phyloP scores from a whole-genome alignment of 1,284 basidiomycete genomes.

The Heliocybe sulcata region DNA sequence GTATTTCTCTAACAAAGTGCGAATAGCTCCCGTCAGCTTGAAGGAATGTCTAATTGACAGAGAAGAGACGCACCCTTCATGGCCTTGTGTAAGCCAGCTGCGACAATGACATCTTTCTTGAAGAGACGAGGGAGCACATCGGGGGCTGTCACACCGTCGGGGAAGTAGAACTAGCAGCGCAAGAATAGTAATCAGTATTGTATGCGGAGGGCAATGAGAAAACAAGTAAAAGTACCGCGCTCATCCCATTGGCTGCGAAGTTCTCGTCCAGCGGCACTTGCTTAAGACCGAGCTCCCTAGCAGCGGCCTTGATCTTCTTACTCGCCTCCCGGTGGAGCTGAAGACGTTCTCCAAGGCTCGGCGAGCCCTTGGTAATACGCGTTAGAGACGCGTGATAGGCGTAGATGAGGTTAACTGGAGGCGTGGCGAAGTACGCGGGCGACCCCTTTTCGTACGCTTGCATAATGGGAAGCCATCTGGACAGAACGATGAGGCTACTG shows the following conservation, averaged over 20 bases:
- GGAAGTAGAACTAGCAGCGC: conserved; percentile 58
- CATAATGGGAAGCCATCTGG: conserved; percentile 91
- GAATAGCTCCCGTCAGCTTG: conserved; percentile 4
- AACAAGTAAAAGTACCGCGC: conserved; percentile 42
- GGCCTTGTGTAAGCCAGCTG: conserved; percentile 84
- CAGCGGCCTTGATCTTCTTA: conserved; percentile 67
- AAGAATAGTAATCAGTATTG: conserved; percentile 1
- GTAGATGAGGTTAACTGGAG: conserved; percentile 91
- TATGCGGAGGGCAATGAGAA: no score
- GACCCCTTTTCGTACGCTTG: conserved; percentile 74
- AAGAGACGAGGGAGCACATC: conserved; percentile 72
- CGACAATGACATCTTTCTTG: conserved; percentile 73
- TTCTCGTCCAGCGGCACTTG: conserved; percentile 58
- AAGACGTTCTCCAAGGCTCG: conserved; percentile 79
- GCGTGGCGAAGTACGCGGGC: conserved; percentile 90
- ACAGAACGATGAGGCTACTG: background rate
- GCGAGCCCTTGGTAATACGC: conserved; percentile 54
- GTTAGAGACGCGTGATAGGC: conserved; percentile 80
- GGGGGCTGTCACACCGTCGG: conserved; percentile 64
- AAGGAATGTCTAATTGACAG: conserved; percentile 8
- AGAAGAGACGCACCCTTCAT: conserved; percentile 66
- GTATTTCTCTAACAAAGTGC: conserved; percentile 50
- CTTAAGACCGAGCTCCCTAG: conserved; percentile 66
- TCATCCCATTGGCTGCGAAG: conserved; percentile 90
- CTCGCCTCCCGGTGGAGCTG: conserved; percentile 71